phyloP scores from a whole-genome alignment of 352 stramenopile species.

The Phytophthora tentaculata region DNA sequence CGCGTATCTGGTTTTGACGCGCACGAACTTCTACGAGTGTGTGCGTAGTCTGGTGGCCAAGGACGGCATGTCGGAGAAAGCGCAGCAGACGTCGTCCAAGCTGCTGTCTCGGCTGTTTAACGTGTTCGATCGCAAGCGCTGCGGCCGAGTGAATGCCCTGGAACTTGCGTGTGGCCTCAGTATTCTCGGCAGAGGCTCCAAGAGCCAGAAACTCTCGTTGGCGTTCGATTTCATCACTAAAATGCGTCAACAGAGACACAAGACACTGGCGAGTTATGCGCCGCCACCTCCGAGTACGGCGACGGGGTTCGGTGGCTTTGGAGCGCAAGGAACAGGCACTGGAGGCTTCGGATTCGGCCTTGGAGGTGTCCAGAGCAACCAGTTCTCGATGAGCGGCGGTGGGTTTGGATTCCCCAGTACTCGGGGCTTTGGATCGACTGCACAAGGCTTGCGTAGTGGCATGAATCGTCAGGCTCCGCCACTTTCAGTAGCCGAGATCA shows the following conservation, averaged over 20 bases:
- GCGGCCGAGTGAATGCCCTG: slow-evolving; percentile 80
- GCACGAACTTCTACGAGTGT: slow-evolving; percentile 88
- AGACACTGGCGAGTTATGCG: slow-evolving; percentile 74
- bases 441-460: slow-evolving; percentile 34
- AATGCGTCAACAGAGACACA: slow-evolving; percentile 77
- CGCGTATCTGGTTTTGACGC: slow-evolving; percentile 79
- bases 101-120: slow-evolving; percentile 85
- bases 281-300: slow-evolving; percentile 40
- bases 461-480: slow-evolving; percentile 38
- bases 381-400: slow-evolving; percentile 54
- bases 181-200: slow-evolving; percentile 85
- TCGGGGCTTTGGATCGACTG: slow-evolving; percentile 44
- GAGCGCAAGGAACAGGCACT: slow-evolving; percentile 24
- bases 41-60: slow-evolving; percentile 85
- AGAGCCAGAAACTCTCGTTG: slow-evolving; percentile 86
- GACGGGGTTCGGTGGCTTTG: slow-evolving; percentile 33
- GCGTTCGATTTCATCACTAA: slow-evolving; percentile 90
- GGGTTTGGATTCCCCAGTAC: slow-evolving; percentile 67
- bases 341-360: slow-evolving; percentile 45
- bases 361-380: slow-evolving; percentile 45
- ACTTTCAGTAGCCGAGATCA: slow-evolving; percentile 50
- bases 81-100: slow-evolving; percentile 87
- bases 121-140: slow-evolving; percentile 86
- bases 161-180: slow-evolving; percentile 88
- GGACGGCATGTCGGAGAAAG: slow-evolving; percentile 80